Percentiles rank a stretch among this genome's conserved stretches.
Evolutionary conservation across 129 eudicot species (phyloP).

Genomic region (Logfia minima): DNA sequence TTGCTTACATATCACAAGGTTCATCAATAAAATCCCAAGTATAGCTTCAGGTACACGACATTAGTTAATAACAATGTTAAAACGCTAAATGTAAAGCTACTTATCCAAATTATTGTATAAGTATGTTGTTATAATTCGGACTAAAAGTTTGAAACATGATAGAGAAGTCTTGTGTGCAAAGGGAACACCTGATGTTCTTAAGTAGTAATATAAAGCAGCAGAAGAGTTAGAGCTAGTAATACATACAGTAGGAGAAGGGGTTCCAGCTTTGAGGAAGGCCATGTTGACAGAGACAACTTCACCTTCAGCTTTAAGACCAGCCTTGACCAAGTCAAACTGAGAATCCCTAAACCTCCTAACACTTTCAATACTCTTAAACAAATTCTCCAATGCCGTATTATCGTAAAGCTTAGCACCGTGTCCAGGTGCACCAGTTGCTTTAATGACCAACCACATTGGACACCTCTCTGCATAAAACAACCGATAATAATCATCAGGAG

Average conservation of each 20-base stretch:
- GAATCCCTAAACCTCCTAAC: constrained; percentile 86
- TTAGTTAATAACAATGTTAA: no score
- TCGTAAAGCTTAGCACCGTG: constrained; percentile 97
- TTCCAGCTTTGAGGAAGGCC: constrained; percentile 87
- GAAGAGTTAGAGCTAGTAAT: neutral
- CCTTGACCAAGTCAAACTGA: constrained; percentile 90
- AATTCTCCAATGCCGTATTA: constrained; percentile 83
- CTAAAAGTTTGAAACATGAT: neutral
- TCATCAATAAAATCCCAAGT: no score
- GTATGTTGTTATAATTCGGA: neutral
- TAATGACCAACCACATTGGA: constrained; percentile 83
- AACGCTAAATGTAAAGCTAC: no score
- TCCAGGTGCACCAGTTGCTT: constrained; percentile 81
- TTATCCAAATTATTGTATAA: no score
- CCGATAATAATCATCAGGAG: constrained; percentile 58
- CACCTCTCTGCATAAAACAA: constrained; percentile 76
- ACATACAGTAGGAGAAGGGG: constrained; percentile 87
- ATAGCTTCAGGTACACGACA: no score
- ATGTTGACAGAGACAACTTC: constrained; percentile 84
- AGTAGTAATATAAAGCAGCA: neutral
- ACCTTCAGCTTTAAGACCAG: constrained; percentile 77
- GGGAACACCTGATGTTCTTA: neutral
- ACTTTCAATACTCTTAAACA: constrained; percentile 86
- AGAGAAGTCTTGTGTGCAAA: neutral
- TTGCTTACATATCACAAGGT: no score